These are phyloP conservation scores for Arctium minus DNA, from an alignment of 129 eudicot genomes.

Conservation along the genomic window DNA sequence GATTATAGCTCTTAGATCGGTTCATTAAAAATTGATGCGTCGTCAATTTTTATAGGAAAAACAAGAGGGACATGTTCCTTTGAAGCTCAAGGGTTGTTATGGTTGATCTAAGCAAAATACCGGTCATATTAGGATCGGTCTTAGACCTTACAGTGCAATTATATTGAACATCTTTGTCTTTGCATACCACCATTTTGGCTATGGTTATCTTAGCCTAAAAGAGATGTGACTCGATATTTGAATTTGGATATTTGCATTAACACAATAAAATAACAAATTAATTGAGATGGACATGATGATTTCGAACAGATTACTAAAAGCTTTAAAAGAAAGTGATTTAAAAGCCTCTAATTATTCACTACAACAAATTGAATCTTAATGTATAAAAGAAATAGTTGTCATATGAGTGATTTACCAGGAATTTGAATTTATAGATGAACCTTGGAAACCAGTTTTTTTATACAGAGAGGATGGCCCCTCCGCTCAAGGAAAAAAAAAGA, in stretches of 20 bases:
- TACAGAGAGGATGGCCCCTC: no score
- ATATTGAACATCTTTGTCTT: no score
- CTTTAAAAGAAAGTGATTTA: not conserved
- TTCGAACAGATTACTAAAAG: not conserved
- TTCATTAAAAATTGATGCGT: no score
- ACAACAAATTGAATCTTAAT: not conserved
- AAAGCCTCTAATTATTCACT: not conserved
- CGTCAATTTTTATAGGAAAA: no score
- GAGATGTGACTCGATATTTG: not conserved
- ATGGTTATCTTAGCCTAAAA: not conserved
- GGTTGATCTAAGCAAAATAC: no score
- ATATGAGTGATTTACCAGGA: not conserved
- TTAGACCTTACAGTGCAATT: no score
- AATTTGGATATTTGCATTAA: not conserved
- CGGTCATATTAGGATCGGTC: no score
- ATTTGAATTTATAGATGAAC: not conserved
- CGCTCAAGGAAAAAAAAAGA: no score
- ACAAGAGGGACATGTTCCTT: no score
- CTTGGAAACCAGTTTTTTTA: not conserved
- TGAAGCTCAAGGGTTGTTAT: no score
- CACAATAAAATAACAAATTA: not conserved
- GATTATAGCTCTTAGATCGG: no score
- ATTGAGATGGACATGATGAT: not conserved
- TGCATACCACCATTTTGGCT: no score
- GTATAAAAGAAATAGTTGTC: not conserved